phyloP scores from a whole-genome alignment of 306 rosid species.

The Acmispon strigosus region DNA sequence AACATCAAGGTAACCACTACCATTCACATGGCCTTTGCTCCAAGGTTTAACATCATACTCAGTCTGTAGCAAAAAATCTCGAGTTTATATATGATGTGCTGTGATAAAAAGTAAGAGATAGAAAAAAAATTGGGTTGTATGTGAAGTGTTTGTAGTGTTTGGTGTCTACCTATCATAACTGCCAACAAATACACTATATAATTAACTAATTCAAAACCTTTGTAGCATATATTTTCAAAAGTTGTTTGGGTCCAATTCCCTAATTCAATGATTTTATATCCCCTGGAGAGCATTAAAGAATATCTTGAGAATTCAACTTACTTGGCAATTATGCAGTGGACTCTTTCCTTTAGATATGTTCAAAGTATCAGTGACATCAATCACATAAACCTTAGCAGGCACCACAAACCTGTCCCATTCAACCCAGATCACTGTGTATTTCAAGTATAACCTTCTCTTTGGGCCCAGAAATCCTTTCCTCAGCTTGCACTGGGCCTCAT shows the following conservation, averaged over 20 bases:
- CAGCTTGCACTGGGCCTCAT: constrained; percentile 42
- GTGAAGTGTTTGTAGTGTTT: no score
- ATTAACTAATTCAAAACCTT: no score
- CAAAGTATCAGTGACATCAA: constrained; percentile 60
- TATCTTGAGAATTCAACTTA: constrained; percentile 15
- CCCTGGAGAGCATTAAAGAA: neutral
- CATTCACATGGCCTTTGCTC: constrained; percentile 2
- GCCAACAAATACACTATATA: no score
- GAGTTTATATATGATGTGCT: neutral
- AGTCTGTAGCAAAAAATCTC: constrained; percentile 25
- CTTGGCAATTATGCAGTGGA: constrained; percentile 44
- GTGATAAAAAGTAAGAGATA: no score
- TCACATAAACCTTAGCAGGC: constrained; percentile 52
- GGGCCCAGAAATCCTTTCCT: constrained; percentile 37
- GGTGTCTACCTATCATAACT: no score
- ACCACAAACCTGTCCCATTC: constrained; percentile 49
- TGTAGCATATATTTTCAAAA: neutral
- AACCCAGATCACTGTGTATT: constrained; percentile 59
- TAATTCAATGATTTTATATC: neutral
- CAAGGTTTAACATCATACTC: constrained; percentile 58
- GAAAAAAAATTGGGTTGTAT: no score
- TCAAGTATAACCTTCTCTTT: constrained; percentile 43
- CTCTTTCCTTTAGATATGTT: constrained; percentile 17
- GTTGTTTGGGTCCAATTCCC: neutral
- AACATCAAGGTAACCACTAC: constrained; percentile 32